Evolutionary conservation across 2,329 filamentous ascomycete genomes (phyloP).

Genomic region (Colletotrichum australisinense): DNA sequence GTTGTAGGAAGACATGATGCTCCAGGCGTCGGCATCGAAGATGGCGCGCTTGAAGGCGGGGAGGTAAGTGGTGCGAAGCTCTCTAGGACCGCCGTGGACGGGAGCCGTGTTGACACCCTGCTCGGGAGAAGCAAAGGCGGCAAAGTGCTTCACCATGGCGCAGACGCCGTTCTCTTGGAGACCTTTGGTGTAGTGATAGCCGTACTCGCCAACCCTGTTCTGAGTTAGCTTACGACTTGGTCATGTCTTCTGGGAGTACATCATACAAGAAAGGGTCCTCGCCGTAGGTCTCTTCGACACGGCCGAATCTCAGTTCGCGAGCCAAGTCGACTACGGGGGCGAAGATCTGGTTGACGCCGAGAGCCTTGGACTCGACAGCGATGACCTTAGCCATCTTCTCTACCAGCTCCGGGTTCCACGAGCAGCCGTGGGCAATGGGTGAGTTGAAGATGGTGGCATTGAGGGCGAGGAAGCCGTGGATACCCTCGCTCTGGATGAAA

Average conservation of each 20-base stretch:
- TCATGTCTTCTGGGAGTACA: too few species aligned
- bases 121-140: conserved; percentile 75
- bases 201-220: conserved; percentile 70
- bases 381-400: conserved; percentile 75
- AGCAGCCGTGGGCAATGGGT: conserved; percentile 78
- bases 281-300: conserved; percentile 79
- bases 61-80: conserved; percentile 66
- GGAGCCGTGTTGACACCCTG: conserved; percentile 78
- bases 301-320: conserved; percentile 76
- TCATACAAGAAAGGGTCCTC: conserved; percentile 73
- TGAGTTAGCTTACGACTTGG: not conserved
- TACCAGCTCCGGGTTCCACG: conserved; percentile 74
- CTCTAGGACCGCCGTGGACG: conserved; percentile 63
- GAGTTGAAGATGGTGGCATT: conserved; percentile 86
- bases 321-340: conserved; percentile 78
- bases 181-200: conserved; percentile 66
- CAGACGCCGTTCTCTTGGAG: conserved; percentile 74
- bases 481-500: conserved; percentile 79
- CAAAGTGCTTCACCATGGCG: conserved; percentile 82
- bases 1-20: conserved; percentile 81
- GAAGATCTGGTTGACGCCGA: conserved; percentile 81
- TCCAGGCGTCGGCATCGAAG: conserved; percentile 74
- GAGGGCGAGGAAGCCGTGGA: conserved; percentile 77
- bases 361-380: conserved; percentile 71
- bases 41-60: conserved; percentile 76